Evolutionary conservation across 2,329 filamentous ascomycete genomes (phyloP).

Genomic region (Aureobasidium subglaciale): DNA sequence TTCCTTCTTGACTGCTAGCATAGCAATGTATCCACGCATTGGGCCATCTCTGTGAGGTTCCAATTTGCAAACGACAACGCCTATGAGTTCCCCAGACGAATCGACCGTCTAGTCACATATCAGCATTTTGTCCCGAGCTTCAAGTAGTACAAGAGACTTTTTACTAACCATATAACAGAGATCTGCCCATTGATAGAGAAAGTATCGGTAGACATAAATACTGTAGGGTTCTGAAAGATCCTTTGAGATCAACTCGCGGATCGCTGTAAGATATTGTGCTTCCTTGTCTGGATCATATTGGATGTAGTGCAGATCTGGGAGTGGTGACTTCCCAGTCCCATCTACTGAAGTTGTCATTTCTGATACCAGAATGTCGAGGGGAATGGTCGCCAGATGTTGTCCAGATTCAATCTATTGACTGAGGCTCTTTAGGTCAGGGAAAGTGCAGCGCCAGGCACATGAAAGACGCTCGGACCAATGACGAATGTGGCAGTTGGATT

Average conservation of each 20-base stretch:
- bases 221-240: constrained; percentile 97
- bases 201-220: constrained; percentile 98
- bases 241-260: constrained; percentile 87
- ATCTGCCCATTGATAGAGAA: constrained; percentile 94
- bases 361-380: not conserved
- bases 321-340: constrained; percentile 8
- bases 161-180: constrained; percentile 79
- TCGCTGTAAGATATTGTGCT: constrained; percentile 67
- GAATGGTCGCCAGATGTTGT: not conserved
- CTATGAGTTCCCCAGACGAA: constrained; percentile 55
- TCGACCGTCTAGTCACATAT: constrained; percentile 13
- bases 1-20: constrained; percentile 82
- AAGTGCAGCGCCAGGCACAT: constrained; percentile 7
- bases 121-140: not conserved
- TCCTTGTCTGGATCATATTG: constrained; percentile 52
- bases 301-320: constrained; percentile 32
- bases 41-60: constrained; percentile 83
- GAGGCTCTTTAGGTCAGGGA: not conserved
- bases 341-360: not conserved
- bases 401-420: not conserved
- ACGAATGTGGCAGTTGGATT: constrained; percentile 6
- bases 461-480: constrained; percentile 10
- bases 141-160: constrained; percentile 15
- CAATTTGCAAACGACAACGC: constrained; percentile 90
- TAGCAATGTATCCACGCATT: constrained; percentile 90